Percentiles rank a stretch among this genome's conserved stretches.
Conservation (phyloP, 2,329 filamentous ascomycete species). For the Claviceps sp. region DNA sequence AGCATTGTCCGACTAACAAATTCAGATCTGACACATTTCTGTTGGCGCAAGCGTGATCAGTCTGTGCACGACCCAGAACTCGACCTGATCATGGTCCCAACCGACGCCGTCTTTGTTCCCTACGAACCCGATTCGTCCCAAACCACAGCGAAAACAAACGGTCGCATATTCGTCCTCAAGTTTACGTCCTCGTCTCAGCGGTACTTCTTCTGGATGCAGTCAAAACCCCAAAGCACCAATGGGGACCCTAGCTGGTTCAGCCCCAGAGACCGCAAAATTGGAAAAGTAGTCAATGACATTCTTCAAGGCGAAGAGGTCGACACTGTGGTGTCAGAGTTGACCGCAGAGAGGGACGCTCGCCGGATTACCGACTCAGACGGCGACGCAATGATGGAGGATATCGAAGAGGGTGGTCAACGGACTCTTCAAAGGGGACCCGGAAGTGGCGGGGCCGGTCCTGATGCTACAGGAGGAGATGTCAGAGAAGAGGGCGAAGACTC, state of each 20-base stretch:
- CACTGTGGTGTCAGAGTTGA: slow-evolving; percentile 53
- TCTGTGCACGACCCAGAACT: slow-evolving; percentile 62
- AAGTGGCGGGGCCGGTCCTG: slow-evolving; percentile 71
- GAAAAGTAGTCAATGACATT: slow-evolving; percentile 71
- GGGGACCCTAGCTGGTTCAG: slow-evolving; percentile 69
- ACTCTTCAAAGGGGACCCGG: slow-evolving; percentile 42
- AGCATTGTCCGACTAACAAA: neutral
- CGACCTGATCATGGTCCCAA: slow-evolving; percentile 87
- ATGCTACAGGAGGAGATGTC: slow-evolving; percentile 81
- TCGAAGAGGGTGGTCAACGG: slow-evolving; percentile 48
- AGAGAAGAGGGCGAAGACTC: slow-evolving; percentile 79
- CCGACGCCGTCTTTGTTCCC: slow-evolving; percentile 74
- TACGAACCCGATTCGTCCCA: slow-evolving; percentile 51
- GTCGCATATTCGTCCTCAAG: slow-evolving; percentile 84
- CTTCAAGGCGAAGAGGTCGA: slow-evolving; percentile 84
- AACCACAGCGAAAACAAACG: slow-evolving; percentile 56
- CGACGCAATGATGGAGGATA: slow-evolving; percentile 40
- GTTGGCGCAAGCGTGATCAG: slow-evolving; percentile 75
- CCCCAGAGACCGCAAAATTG: slow-evolving; percentile 72
- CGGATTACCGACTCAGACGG: slow-evolving; percentile 36
- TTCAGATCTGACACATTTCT: slow-evolving; percentile 85
- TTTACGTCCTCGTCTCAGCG: slow-evolving; percentile 86
- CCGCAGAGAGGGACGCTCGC: slow-evolving; percentile 42
- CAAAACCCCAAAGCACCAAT: slow-evolving; percentile 60
- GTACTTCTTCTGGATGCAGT: slow-evolving; percentile 94